phyloP scores from a whole-genome alignment of 2,329 filamentous ascomycete species.

The Orbilia oligospora region DNA sequence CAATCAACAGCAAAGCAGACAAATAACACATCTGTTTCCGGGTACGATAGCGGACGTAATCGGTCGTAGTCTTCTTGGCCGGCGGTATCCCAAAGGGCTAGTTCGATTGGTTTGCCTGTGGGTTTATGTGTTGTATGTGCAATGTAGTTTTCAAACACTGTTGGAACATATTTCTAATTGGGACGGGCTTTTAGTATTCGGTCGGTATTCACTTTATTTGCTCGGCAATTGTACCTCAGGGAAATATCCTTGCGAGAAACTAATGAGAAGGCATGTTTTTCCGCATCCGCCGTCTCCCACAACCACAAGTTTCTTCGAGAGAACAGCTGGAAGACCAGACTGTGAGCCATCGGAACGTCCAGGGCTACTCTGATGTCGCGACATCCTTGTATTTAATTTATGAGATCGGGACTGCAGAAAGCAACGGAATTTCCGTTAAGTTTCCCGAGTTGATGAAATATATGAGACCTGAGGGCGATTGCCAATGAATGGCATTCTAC shows the following conservation, averaged over 20 bases:
- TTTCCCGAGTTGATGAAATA: conserved; percentile 4
- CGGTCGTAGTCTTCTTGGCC: conserved; percentile 99
- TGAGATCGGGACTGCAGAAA: background rate
- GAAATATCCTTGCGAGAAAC: conserved; percentile 98
- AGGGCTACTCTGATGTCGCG: conserved; percentile 29
- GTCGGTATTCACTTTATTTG: background rate
- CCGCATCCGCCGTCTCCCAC: conserved; percentile 98
- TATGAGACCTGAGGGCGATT: conserved; percentile 12
- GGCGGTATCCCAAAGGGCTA: conserved; percentile 98
- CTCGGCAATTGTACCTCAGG: conserved; percentile 80
- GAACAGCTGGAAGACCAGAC: conserved; percentile 80
- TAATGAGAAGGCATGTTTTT: conserved; percentile 98
- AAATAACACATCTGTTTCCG: conserved; percentile 96
- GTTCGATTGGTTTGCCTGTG: conserved; percentile 93
- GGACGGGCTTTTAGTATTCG: background rate
- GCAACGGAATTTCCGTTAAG: conserved; percentile 1
- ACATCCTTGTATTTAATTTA: conserved; percentile 35
- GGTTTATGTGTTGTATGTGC: conserved; percentile 91
- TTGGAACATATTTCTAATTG: conserved; percentile 96
- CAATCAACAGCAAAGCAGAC: conserved; percentile 99
- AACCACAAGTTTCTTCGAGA: conserved; percentile 99
- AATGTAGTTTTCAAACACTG: conserved; percentile 99
- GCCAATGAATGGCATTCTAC: conserved; percentile 53
- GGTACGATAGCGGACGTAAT: conserved; percentile 93
- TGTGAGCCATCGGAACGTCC: conserved; percentile 14